Evolutionary conservation across 225 moss, liverwort and hornwort genomes (phyloP), one percentile per base, ranked within the genome.

Genomic region (Neckera pumila): DNA sequence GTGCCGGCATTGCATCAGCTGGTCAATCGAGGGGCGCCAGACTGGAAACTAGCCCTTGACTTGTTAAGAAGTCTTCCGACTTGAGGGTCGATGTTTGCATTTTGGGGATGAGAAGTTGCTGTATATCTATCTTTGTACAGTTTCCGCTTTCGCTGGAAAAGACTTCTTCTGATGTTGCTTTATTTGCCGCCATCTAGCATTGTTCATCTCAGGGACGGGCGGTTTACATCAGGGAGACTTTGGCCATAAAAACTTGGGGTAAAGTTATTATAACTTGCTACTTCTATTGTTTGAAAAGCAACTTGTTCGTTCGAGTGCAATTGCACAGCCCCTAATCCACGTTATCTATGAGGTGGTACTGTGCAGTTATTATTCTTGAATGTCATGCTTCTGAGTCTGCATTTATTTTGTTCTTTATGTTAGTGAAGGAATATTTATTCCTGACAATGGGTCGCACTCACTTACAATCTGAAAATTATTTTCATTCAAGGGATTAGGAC

Each of bases 31-130:
- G 90, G 88, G 76, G 79, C 71, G 58, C 90, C 90, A n/a, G 93
- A 93, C 62, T 97, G 96, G 96, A 93, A 94, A 81, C 89, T 94
- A 45, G 96, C 97, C 45, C 89, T 95, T 14, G 93, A 95, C 65
- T 82, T 96, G 82, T 91, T 96, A 80, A 89, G 95, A 88, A 84
- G 92, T 61, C 95, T 97, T 78, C 95, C 95, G 14, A 93, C 90
- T 36, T 95, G 80, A 93, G 80, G 60, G 14, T 80, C 60, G 60
- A 43, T 74, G 18, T 30, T 53, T 17, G 10, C 43, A 67, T 30
- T 38, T 42, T 23, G 36, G 40, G 34, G 45, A 70, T 82, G 38
- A 63, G 43, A 51, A 79, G 59, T 58, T 85, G 45, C 30, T 86
- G 57, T 28, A 40, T 63, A 22, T 86, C 62, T 76, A 28, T 42